phyloP scores from a whole-genome alignment of 345 rosid genomes.

The Boechera divaricarpa region DNA sequence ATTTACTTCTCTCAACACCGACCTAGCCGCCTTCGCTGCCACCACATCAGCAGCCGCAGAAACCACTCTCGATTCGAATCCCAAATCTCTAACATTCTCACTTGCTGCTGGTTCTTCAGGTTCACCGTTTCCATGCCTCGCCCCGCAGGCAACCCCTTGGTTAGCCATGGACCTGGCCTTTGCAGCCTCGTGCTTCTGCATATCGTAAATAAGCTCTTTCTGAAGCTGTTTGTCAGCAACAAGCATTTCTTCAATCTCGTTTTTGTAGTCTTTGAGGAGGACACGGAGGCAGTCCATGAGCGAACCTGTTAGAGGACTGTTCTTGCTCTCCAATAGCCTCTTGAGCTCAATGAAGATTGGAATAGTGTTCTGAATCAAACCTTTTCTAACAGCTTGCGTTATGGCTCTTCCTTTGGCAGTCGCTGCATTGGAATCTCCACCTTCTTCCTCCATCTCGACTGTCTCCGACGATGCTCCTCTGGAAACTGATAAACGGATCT shows the following conservation, averaged over 20 bases:
- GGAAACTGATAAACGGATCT: slow-evolving; percentile 64
- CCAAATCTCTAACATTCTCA: slow-evolving; percentile 29
- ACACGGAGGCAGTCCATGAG: slow-evolving; percentile 92
- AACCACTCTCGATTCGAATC: slow-evolving; percentile 51
- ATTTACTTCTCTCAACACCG: slow-evolving; percentile 76
- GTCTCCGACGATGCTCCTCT: slow-evolving; percentile 65
- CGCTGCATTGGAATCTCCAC: slow-evolving; percentile 52
- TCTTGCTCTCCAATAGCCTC: slow-evolving; percentile 84
- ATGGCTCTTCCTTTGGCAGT: slow-evolving; percentile 85
- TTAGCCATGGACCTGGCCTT: slow-evolving; percentile 67
- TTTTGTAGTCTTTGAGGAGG: slow-evolving; percentile 92
- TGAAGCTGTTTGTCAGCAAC: slow-evolving; percentile 95
- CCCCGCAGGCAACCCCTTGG: slow-evolving; percentile 53
- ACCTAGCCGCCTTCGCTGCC: slow-evolving; percentile 67
- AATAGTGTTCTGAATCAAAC: slow-evolving; percentile 89
- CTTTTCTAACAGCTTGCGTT: slow-evolving; percentile 87
- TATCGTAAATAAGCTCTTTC: slow-evolving; percentile 91
- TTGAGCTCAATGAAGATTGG: slow-evolving; percentile 96
- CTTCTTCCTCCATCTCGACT: slow-evolving; percentile 55
- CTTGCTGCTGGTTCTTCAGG: slow-evolving; percentile 36
- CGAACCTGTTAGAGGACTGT: slow-evolving; percentile 88
- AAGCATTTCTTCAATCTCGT: slow-evolving; percentile 88
- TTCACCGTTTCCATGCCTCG: slow-evolving; percentile 35
- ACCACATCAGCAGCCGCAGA: slow-evolving; percentile 74
- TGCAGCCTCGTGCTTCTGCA: slow-evolving; percentile 80